These are phyloP conservation scores for Fusarium guadeloupense DNA, from an alignment of 2,329 filamentous ascomycete genomes.

Conservation along the genomic window DNA sequence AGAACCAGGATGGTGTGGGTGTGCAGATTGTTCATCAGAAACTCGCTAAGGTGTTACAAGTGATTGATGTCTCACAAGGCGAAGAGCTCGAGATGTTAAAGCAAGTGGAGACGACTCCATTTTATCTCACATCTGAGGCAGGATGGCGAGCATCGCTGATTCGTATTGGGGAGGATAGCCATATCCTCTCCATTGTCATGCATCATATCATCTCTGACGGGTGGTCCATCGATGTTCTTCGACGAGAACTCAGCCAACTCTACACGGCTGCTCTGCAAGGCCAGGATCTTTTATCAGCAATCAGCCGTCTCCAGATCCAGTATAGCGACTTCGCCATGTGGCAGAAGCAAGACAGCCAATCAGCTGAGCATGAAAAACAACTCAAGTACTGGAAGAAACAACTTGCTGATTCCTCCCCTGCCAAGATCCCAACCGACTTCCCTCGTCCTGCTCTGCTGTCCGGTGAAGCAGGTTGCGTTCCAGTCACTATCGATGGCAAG, in stretches of 20 bases:
- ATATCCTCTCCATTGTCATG: conserved; percentile 42
- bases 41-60: conserved; percentile 4
- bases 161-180: conserved; percentile 14
- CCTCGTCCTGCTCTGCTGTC: conserved; percentile 23
- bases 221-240: conserved; percentile 42
- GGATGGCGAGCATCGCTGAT: conserved; percentile 36
- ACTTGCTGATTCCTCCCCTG: conserved; percentile 23
- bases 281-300: neutral
- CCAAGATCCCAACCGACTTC: conserved; percentile 28
- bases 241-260: conserved; percentile 30
- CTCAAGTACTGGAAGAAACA: conserved; percentile 38
- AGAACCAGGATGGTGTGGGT: neutral
- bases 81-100: neutral
- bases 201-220: conserved; percentile 45
- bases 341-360: conserved; percentile 34
- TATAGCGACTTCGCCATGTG: conserved; percentile 42
- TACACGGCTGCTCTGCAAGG: conserved; percentile 20
- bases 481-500: conserved; percentile 4
- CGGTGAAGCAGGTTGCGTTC: conserved; percentile 11
- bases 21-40: neutral
- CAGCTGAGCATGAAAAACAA: conserved; percentile 28
- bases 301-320: conserved; percentile 34
- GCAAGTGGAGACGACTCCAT: conserved; percentile 34
- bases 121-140: conserved; percentile 34
- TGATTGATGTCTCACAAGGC: conserved; percentile 66